These are phyloP conservation scores for Bonia amplexicaulis DNA, from an alignment of 176 grass and related monocot genomes.

Conservation along the genomic window DNA sequence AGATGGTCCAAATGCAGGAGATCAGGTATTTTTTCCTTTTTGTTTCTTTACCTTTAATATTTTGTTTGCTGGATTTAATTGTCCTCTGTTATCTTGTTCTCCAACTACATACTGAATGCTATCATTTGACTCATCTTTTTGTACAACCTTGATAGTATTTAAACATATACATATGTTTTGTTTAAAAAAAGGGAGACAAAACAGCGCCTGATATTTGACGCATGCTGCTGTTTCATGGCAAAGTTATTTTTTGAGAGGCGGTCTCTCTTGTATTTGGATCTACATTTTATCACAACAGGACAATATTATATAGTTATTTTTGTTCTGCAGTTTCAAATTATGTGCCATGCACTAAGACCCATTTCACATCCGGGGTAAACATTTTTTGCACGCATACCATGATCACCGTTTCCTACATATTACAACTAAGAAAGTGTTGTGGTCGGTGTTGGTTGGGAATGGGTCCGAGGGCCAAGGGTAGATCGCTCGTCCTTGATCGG, in stretches of 20 bases:
- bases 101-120: background rate
- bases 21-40: slow-evolving; percentile 57
- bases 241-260: background rate
- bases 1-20: slow-evolving; percentile 91
- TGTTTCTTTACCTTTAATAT: background rate
- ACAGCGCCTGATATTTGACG: background rate
- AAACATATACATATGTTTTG: background rate
- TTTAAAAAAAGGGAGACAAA: background rate
- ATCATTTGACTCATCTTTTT: background rate
- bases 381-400: background rate
- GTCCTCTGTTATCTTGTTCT: background rate
- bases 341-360: background rate
- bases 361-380: background rate
- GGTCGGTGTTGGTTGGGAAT: no score
- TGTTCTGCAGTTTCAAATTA: background rate
- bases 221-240: background rate
- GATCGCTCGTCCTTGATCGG: no score
- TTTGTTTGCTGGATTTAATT: background rate
- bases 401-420: background rate
- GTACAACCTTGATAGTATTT: background rate
- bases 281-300: background rate
- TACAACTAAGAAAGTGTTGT: background rate
- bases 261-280: background rate
- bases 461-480: no score
- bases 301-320: background rate